Base-by-base conservation (phyloP, 2,329 filamentous ascomycete species). In the Spiromastix sp. region DNA sequence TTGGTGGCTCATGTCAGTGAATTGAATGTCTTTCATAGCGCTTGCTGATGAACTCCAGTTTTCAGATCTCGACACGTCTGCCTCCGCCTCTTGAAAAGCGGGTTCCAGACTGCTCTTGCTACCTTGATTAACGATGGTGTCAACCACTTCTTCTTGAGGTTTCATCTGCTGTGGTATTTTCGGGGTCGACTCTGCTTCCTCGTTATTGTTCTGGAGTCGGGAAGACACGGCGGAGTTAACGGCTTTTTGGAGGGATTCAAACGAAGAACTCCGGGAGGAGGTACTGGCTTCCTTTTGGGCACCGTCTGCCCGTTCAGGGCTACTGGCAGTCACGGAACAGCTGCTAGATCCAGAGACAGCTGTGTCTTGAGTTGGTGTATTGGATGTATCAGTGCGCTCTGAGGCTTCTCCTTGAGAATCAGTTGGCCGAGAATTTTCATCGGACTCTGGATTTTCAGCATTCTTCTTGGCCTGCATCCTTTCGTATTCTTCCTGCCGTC, bases 401-500 rank as follows among this genome's bases (percentile, higher is more conserved):
- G 32, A 42, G 35, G 22, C 27, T 16, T 41, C 16, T 17, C 24
- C 46, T 46, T 11, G 43, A 32, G 21, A 51, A 46, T 34, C 51
- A 48, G 32, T 48, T 12, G 38, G 32, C 21, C 48, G 43, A 7
- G 45, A 39, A 13, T 45, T 37, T 26, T 45, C 15, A 33, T 60
- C 56, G 3, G 48, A 41, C 41, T 59, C 55, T 31, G 50, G 50
- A 37, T 59, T 37, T 24, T 42, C 43, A 5, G 41, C 38, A 8
- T 48, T 47, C 24, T 48, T 46, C 22, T 41, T 40, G 8, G 45
- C 46, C 40, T 64, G 62, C 52, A 61, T 60, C 38, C 56, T 58
- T 46, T 67, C 63, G 37, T 61, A 67, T 47, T 68, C 65, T 46
- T 64, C 63, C 43, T 67, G 64, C 37, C 63, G 55, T 42, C 60